Evolutionary conservation across 2,329 filamentous ascomycete species (phyloP), one percentile per base, ranked within the genome.

Genomic region (Cladophialophora psammophila): DNA sequence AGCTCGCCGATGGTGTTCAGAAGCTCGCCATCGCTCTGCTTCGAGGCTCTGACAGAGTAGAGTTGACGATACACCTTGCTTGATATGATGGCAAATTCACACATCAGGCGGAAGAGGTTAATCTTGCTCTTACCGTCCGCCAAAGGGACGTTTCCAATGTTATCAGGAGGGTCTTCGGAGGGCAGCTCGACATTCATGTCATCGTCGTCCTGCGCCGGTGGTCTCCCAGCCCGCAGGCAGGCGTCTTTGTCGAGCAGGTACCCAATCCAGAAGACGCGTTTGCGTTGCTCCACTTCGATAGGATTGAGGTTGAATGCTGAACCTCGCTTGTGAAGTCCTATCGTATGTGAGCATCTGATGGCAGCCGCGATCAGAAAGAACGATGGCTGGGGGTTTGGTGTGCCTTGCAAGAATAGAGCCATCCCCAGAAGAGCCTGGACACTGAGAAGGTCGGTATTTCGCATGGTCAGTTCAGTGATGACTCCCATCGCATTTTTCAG

Each of bases 151-250:
- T 97, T 97, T 67, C 95, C 95, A 69, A 97, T 93, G 70, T 96
- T 95, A 76, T 99, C 95, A 3, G 87, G 87, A 0, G 95, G 95
- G 67, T 97, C 90, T 67, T 94, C 92, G 71, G 93, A 94, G 0
- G 95, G 95, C 52, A 99, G 84, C 54, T 98, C 94, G 13, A 98
- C 94, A 74, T 97, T 98, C 92, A 98, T 96, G 72, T 92, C 90
- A 73, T 92, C 90, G 67, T 92, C 90, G 73, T 92, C 89, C 76
- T 91, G 90, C 4, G 88, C 87, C 2, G 89, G 89, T 15, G 90
- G 90, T 67, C 90, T 82, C 53, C 90, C 90, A n/a, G 89, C 90
- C 40, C 90, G 86, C 48, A 92, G 80, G 73, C 89, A 91, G 40
- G 91, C 88, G 74, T 92, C 90, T 78, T 91, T 91, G 74, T 92